Base-by-base conservation (phyloP, 2,329 filamentous ascomycete species). In the Paecilomyces niveus region DNA sequence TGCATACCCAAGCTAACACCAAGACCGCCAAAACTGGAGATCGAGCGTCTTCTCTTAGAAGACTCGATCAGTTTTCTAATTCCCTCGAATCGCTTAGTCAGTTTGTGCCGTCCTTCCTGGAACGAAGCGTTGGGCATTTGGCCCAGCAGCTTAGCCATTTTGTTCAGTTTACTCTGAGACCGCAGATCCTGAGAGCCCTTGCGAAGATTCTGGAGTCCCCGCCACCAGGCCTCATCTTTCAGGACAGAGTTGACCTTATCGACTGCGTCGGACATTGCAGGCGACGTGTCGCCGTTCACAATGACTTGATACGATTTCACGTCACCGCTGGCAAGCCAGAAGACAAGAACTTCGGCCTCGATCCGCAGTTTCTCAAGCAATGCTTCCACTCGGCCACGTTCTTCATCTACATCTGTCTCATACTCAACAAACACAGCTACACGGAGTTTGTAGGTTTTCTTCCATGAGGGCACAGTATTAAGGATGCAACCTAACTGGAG, bases 351-450 rank as follows among this genome's bases (percentile, higher is more conserved):
- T 61, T 90, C 81, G 2, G 90, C 91, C 61, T 92, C 84, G 54
- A 96, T 96, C 15, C 91, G 82, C 8, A 96, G 74, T 69, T 93
- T 95, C 22, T 90, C 88, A 0, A 96, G 79, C 1, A 96, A 78
- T 0, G 87, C 84, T 59, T 84, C 84, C 15, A 95, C 87, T 58
- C 90, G 80, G 1, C 82, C 83, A 35, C 84, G 80, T 72, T 96
- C 91, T 72, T 95, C 89, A 45, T 88, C 84, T 0, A 96, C 87
- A 64, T 96, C 91, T 26, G 81, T 85, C 69, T 94, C 90, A 64
- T 95, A 95, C 68, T 96, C 91, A 21, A 96, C 91, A 70, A 96
- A 96, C 0, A 95, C 90, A 57, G 89, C 84, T 3, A 96, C 89
- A 45, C 91, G 86, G 7, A 95, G 74, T 49, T 79, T 81, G 70